A percentile compares a stretch with the other conserved stretches of the same genome.
These are phyloP conservation scores for Leucosporidium creatinivorum DNA, from an alignment of 768 basidiomycete species.

Conservation along the genomic window DNA sequence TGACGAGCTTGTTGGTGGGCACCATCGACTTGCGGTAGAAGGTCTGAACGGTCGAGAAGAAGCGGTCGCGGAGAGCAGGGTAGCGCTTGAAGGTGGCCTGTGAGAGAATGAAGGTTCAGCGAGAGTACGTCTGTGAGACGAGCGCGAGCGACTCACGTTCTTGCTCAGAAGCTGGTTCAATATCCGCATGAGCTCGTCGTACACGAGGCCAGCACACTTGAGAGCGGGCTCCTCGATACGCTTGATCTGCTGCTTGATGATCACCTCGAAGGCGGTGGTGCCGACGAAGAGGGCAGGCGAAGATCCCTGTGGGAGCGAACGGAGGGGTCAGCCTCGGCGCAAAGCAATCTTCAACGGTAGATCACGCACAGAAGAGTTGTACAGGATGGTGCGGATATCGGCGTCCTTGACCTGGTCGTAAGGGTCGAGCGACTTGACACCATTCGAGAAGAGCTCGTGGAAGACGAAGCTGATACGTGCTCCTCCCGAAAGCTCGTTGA, in stretches of 20 bases:
- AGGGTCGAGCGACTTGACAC: constrained; percentile 90
- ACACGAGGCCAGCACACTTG: constrained; percentile 91
- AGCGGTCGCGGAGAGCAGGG: constrained; percentile 91
- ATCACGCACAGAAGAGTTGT: constrained; percentile 84
- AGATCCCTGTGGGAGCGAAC: constrained; percentile 59
- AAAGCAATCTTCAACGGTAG: background rate
- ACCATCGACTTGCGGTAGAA: constrained; percentile 92
- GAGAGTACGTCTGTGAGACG: background rate
- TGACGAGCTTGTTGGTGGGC: constrained; percentile 89
- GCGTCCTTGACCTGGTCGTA: constrained; percentile 99
- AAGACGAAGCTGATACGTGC: constrained; percentile 98
- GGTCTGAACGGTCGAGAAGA: constrained; percentile 90
- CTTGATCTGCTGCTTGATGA: constrained; percentile 98
- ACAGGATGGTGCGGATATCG: constrained; percentile 88
- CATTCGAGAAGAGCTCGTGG: constrained; percentile 96
- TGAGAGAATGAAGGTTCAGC: constrained; percentile 11
- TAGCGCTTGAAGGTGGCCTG: constrained; percentile 94
- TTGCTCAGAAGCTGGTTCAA: constrained; percentile 82
- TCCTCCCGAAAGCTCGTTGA: constrained; percentile 97
- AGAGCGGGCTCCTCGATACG: constrained; percentile 86
- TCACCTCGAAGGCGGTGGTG: constrained; percentile 93
- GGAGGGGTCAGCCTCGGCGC: background rate
- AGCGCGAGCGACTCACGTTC: constrained; percentile 53
- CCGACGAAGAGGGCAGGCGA: constrained; percentile 95
- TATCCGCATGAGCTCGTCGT: constrained; percentile 95